Evolutionary conservation across 2,329 filamentous ascomycete species (phyloP), one percentile per base, ranked within the genome.

Genomic region (Fusarium metavorans): DNA sequence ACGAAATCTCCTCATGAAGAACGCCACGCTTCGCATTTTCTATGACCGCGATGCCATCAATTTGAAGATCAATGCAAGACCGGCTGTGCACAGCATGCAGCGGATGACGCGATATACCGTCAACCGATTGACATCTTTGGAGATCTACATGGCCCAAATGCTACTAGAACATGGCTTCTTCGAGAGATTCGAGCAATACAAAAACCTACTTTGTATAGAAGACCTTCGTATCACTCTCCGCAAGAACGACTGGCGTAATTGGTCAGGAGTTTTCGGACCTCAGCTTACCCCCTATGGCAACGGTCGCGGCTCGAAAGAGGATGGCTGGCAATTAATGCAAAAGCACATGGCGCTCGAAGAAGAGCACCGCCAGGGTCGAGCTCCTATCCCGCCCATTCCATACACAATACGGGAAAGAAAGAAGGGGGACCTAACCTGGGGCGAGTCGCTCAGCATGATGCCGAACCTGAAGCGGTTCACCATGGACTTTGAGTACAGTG

Each of bases 401-500:
- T 37, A 37, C n/a, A 20, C 25, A 8, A 11, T 10, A n/a, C 13
- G 23, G 20, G 6, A 32, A 32, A 11, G 32, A 18, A 9, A 10
- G 6, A 0, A 25, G 20, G 11, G 52, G 43, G 3, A 11, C 6
- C 10, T 5, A n/a, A 50, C 14, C 20, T 73, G 70, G 70, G 68
- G 61, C 14, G 61, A 60, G 14, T 63, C 61, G 3, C 58, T 73
- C 4, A 45, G 60, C 8, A 50, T 16, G 61, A 58, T 71, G 8
- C 68, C 70, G 2, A 65, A 66, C n/a, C 43, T 73, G 2, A 32
- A 25, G n/a, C 64, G 68, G 45, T 60, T 71, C 30, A 61, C 57
- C 4, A 66, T 73, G 30, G 58, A 61, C 23, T 68, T 73, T 39
- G 70, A 73, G 23, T 43, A 71, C 16, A 66, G 35, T 18, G 70